These are phyloP conservation scores for Dimocarpus longan DNA, from an alignment of 345 rosid genomes.

Conservation along the genomic window DNA sequence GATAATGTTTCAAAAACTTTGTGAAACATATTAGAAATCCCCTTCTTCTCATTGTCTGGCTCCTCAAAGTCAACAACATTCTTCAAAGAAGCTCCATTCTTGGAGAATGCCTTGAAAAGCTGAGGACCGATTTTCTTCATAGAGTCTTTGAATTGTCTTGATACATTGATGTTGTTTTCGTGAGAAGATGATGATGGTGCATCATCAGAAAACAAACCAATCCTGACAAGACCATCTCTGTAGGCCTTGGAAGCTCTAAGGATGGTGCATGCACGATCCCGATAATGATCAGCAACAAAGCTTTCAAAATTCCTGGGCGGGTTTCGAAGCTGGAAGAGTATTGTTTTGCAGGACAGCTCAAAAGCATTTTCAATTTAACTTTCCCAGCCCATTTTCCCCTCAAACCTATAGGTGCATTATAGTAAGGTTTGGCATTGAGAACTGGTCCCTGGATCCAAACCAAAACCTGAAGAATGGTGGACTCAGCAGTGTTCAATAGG, in stretches of 20 bases:
- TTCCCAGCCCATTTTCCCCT: not conserved
- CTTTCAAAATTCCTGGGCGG: slow-evolving; percentile 44
- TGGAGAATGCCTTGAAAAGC: slow-evolving; percentile 6
- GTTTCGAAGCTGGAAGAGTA: slow-evolving; percentile 26
- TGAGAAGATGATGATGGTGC: too few relatives aligned
- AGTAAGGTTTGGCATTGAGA: slow-evolving; percentile 14
- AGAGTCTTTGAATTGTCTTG: not conserved
- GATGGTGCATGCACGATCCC: slow-evolving; percentile 21
- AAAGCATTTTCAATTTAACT: slow-evolving; percentile 37
- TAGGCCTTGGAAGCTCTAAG: slow-evolving; percentile 40
- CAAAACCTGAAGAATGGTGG: slow-evolving; percentile 24
- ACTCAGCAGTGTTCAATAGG: slow-evolving; percentile 14
- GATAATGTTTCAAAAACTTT: not conserved
- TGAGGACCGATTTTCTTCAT: not conserved
- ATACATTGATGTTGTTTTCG: not conserved
- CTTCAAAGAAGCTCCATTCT: slow-evolving; percentile 3
- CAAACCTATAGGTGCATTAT: not conserved
- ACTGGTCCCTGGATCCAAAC: slow-evolving; percentile 25
- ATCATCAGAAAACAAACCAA: slow-evolving; percentile 15
- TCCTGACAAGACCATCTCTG: not conserved
- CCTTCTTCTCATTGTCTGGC: not conserved
- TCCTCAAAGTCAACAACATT: too few relatives aligned
- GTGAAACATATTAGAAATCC: not conserved
- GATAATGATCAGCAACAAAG: slow-evolving; percentile 41
- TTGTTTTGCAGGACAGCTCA: slow-evolving; percentile 35